Percentiles rank a stretch among this genome's conserved stretches.
phyloP scores from a whole-genome alignment of 805 yeast species.

The Dipodascus albidus region DNA sequence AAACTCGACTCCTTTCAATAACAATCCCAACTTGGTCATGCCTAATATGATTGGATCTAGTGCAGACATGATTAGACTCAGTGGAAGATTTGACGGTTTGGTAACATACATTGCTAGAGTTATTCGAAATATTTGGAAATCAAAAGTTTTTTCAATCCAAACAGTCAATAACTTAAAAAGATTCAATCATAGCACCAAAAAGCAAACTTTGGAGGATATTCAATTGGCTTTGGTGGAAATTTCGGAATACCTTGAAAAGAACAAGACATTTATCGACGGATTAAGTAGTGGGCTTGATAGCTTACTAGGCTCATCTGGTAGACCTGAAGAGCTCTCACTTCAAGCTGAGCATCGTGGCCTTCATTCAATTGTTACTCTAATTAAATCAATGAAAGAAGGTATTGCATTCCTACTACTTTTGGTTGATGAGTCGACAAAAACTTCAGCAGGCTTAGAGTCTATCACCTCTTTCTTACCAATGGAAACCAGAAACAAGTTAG shows the following conservation, averaged over 20 bases:
- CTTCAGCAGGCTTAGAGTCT: slow-evolving; percentile 41
- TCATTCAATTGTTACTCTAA: slow-evolving; percentile 60
- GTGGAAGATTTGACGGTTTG: slow-evolving; percentile 86
- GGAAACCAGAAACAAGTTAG: slow-evolving; percentile 57
- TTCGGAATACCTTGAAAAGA: slow-evolving; percentile 28
- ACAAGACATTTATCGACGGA: slow-evolving; percentile 36
- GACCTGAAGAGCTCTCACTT: slow-evolving; percentile 23
- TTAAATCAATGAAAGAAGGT: slow-evolving; percentile 77
- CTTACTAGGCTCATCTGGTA: slow-evolving; percentile 15
- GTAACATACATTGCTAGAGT: slow-evolving; percentile 68
- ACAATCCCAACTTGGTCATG: not conserved
- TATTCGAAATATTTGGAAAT: slow-evolving; percentile 69
- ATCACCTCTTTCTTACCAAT: slow-evolving; percentile 57
- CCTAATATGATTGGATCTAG: not conserved
- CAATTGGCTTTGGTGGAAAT: slow-evolving; percentile 25
- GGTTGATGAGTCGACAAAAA: slow-evolving; percentile 46
- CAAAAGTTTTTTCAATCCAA: slow-evolving; percentile 42
- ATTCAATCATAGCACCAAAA: slow-evolving; percentile 13
- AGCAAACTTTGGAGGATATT: slow-evolving; percentile 17
- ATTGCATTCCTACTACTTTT: slow-evolving; percentile 76
- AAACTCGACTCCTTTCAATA: not conserved
- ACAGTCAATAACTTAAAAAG: slow-evolving; percentile 6
- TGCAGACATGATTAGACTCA: slow-evolving; percentile 47
- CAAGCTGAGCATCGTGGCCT: slow-evolving; percentile 91
- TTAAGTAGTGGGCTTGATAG: slow-evolving; percentile 24